These are phyloP conservation scores for Wickerhamomyces pijperi DNA, from an alignment of 805 yeast species.

Conservation along the genomic window DNA sequence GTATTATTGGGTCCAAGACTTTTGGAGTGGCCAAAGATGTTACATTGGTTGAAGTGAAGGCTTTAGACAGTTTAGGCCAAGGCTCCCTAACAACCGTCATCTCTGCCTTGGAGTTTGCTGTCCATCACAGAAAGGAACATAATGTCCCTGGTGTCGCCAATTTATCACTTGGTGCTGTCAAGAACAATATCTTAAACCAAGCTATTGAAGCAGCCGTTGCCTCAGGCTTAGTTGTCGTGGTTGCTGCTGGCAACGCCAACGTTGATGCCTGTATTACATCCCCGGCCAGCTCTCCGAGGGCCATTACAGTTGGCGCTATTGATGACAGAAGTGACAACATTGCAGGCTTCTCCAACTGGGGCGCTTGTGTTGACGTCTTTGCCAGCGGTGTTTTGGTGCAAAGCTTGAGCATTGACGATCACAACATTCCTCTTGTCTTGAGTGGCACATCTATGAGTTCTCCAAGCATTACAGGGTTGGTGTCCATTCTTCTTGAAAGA, in stretches of 20 bases:
- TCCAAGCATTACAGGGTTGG: conserved; percentile 62
- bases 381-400: conserved; percentile 69
- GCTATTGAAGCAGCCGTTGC: conserved; percentile 70
- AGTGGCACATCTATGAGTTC: conserved; percentile 82
- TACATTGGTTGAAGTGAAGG: conserved; percentile 61
- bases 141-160: conserved; percentile 54
- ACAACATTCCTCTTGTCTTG: conserved; percentile 19
- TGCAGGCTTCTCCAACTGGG: conserved; percentile 86
- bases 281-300: conserved; percentile 69
- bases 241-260: conserved; percentile 81
- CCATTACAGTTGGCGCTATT: conserved; percentile 81
- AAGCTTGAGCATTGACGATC: conserved; percentile 33
- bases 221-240: conserved; percentile 62
- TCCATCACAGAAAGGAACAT: conserved; percentile 35
- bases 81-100: conserved; percentile 61
- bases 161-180: conserved; percentile 68
- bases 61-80: conserved; percentile 53
- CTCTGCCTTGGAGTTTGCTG: conserved; percentile 57
- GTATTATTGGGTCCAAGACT: conserved; percentile 65
- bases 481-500: conserved; percentile 40
- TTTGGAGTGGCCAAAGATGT: conserved; percentile 77
- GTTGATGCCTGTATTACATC: conserved; percentile 73
- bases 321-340: conserved; percentile 62
- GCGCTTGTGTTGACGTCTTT: conserved; percentile 78
- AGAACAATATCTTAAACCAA: conserved; percentile 52